phyloP scores from a whole-genome alignment of 2,329 filamentous ascomycete species.

The Elsinoe australis region DNA sequence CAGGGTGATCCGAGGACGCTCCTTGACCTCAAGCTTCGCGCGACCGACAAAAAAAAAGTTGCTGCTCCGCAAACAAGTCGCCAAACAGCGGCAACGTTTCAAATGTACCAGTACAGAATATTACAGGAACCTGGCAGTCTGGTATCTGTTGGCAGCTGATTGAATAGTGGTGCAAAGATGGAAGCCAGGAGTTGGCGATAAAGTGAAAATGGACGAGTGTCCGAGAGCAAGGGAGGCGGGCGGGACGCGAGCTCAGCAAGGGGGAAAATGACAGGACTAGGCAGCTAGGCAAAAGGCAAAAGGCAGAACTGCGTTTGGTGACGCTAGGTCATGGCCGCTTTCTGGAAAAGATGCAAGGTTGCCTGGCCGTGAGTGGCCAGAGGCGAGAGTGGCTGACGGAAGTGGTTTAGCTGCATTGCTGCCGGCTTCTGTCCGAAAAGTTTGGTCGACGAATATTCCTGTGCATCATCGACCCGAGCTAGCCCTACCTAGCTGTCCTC shows the following conservation, averaged over 20 bases:
- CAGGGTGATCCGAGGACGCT: constrained; percentile 10
- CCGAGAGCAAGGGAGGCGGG: constrained; percentile 11
- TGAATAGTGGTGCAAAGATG: too few species aligned
- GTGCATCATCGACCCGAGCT: constrained; percentile 7
- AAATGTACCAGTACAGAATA: not conserved
- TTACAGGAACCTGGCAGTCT: not conserved
- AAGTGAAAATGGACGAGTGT: not conserved
- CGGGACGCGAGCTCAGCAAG: not conserved
- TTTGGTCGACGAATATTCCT: not conserved
- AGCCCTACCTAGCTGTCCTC: not conserved
- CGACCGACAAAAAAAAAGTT: constrained; percentile 15
- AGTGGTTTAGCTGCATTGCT: not conserved
- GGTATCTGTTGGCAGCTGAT: too few species aligned
- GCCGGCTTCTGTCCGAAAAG: constrained; percentile 1
- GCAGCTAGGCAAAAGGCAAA: not conserved
- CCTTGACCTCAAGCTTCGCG: constrained; percentile 4
- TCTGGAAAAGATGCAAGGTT: not conserved
- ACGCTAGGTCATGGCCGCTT: not conserved
- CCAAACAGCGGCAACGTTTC: constrained; percentile 2
- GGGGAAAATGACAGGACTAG: constrained; percentile 5
- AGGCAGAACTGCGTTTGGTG: constrained; percentile 6
- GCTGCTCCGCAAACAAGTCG: not conserved
- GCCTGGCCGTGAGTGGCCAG: not conserved
- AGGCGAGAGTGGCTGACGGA: not conserved
- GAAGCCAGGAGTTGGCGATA: not conserved